These are phyloP conservation scores for Blepharisma undulans DNA, from an alignment of 169 alveolate genomes.

Conservation along the genomic window DNA sequence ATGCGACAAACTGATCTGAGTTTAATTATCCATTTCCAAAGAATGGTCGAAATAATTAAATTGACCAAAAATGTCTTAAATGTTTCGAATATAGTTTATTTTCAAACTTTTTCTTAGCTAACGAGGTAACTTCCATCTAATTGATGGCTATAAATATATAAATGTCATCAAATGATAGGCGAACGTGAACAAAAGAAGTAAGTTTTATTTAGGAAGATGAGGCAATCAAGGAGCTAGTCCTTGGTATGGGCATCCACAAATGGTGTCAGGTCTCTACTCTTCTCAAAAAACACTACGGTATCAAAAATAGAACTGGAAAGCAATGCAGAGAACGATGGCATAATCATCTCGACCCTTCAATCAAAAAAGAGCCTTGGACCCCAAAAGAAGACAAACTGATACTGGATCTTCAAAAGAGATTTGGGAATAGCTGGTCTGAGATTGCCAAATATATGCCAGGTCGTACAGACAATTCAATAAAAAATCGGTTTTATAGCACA, in stretches of 20 bases:
- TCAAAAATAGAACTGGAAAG: constrained; percentile 66
- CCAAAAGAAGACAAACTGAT: constrained; percentile 70
- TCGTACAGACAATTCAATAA: constrained; percentile 88
- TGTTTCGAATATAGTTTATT: background rate
- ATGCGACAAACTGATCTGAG: background rate
- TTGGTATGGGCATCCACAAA: constrained; percentile 34
- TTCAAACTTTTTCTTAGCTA: background rate
- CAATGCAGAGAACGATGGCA: constrained; percentile 90
- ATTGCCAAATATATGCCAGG: constrained; percentile 86
- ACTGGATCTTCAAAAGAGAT: constrained; percentile 69
- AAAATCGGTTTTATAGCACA: constrained; percentile 82
- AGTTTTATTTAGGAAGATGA: constrained; percentile 1
- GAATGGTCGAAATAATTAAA: background rate
- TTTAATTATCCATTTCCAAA: background rate
- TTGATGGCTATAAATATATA: background rate
- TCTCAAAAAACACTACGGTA: background rate
- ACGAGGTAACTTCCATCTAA: too few relatives aligned
- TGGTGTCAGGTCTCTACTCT: constrained; percentile 32
- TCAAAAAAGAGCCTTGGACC: constrained; percentile 77
- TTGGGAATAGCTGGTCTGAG: constrained; percentile 89
- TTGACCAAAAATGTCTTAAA: background rate
- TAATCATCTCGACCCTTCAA: constrained; percentile 80
- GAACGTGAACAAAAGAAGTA: background rate
- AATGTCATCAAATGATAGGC: background rate
- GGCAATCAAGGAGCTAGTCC: constrained; percentile 39